These are phyloP conservation scores for Melaleuca quinquenervia DNA, from an alignment of 345 rosid genomes.

Conservation along the genomic window DNA sequence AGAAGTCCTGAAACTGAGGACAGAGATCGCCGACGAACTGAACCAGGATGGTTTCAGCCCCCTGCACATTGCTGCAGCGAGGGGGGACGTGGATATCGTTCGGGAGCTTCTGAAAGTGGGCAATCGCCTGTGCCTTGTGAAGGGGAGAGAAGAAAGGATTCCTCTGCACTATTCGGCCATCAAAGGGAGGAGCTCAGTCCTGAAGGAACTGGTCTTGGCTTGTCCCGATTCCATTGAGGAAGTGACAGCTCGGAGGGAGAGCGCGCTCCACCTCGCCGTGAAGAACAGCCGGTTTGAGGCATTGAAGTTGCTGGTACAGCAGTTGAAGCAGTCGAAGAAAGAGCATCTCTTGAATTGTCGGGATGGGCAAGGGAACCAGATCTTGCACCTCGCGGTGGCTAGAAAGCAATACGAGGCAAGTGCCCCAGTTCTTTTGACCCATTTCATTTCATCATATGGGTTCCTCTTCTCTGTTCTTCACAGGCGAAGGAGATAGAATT, in stretches of 20 bases:
- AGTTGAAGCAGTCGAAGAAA: constrained; percentile 9
- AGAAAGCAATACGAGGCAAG: constrained; percentile 22
- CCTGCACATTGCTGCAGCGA: constrained; percentile 16
- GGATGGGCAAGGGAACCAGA: constrained; percentile 16
- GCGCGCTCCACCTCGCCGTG: constrained; percentile 26
- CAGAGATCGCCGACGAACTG: constrained; percentile 8
- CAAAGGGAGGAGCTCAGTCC: constrained; percentile 14
- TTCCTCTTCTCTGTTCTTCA: not conserved
- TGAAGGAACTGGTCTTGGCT: constrained; percentile 16
- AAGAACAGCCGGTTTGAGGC: constrained; percentile 17
- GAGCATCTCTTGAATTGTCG: constrained; percentile 12
- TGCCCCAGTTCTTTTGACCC: not conserved
- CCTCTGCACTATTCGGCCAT: constrained; percentile 26
- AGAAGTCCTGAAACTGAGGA: constrained; percentile 10
- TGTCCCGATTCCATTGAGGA: constrained; percentile 12
- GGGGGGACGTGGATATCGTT: constrained; percentile 11
- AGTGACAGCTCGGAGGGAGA: constrained; percentile 17
- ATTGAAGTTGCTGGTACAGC: constrained; percentile 13
- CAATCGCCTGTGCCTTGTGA: constrained; percentile 15
- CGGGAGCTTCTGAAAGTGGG: constrained; percentile 17
- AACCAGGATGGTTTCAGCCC: constrained; percentile 18
- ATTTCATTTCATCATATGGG: not conserved
- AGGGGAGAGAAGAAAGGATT: constrained; percentile 28
- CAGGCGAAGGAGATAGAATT: not conserved
- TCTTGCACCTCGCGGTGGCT: constrained; percentile 19